Base-by-base conservation (phyloP, 345 rosid species). In the Murraya koenigii region DNA sequence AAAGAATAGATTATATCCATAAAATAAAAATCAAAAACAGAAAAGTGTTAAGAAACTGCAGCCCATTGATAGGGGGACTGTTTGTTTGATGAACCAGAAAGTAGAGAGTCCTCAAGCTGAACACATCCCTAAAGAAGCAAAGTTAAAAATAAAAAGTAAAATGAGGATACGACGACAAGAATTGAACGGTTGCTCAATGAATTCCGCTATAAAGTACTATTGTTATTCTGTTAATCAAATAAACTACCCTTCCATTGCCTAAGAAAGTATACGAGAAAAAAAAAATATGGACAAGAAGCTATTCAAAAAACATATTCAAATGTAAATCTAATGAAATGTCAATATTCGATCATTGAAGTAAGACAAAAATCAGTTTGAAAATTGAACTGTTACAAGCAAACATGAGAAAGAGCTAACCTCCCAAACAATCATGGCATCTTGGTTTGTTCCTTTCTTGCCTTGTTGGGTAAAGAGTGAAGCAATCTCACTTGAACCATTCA, bases 351-450 rank as follows among this genome's bases (percentile, higher is more conserved):
- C n/a, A n/a, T 32, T 67, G 25, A 54, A 76, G 72, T 13, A 78
- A 33, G 75, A 81, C 9, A 19, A 33, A 3, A 62, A 39, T 25
- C 20, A 5, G n/a, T 8, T 64, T 35, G 55, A 69, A 80, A 78
- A 69, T 67, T 61, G 59, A 71, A 75, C 4, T 1, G 32, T 38
- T 61, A 52, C 26, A 70, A 19, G 56, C 17, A 52, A 72, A 58
- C 38, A 73, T 30, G 44, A 44, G 61, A 69, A 78, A 76, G 56
- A 55, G 78, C 92, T 79, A 72, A 96, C 98, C 99, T 94, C 99
- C 99, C 99, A 96, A 79, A 92, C 98, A 80, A 96, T 79, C 98
- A 96, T 96, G 71, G 99, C 99, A 82, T 96, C 99, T 84, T 96
- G 99, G 81, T 96, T 96, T 76, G 95, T 88, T n/a, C 99, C 99